Conservation (phyloP, 805 yeast species). For the Brettanomyces bruxellensis region DNA sequence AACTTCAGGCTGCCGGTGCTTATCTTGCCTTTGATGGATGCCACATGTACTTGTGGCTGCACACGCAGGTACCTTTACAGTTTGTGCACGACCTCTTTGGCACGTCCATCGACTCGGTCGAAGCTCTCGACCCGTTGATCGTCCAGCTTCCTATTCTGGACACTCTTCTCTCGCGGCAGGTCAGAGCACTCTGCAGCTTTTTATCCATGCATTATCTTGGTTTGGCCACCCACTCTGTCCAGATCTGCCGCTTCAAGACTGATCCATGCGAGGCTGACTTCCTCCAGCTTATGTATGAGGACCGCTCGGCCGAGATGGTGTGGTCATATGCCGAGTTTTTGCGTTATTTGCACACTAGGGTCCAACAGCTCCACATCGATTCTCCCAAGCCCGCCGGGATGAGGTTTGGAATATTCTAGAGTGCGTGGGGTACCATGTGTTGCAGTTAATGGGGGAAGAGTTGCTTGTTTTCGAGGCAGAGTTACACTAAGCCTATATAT, state of each 20-base stretch:
- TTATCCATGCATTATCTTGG: conserved; percentile 35
- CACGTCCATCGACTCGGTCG: conserved; percentile 32
- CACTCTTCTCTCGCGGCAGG: conserved; percentile 60
- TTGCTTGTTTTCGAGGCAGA: too few species aligned
- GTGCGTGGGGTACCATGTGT: background rate
- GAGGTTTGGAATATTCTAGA: background rate
- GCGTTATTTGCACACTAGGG: conserved; percentile 55
- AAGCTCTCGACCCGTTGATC: conserved; percentile 37
- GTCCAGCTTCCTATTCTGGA: conserved; percentile 63
- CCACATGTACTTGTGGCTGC: conserved; percentile 53
- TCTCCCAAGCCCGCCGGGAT: background rate
- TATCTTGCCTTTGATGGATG: conserved; percentile 69
- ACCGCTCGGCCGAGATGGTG: conserved; percentile 45
- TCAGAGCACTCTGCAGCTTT: conserved; percentile 51
- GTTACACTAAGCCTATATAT: too few species aligned
- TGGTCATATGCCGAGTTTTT: conserved; percentile 60
- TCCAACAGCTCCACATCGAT: conserved; percentile 37
- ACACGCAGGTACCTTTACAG: conserved; percentile 55
- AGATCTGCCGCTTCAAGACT: conserved; percentile 53
- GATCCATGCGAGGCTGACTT: conserved; percentile 55
- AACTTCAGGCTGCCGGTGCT: conserved; percentile 58
- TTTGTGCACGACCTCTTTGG: conserved; percentile 74
- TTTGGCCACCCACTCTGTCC: conserved; percentile 37
- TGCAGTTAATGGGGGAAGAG: too few species aligned
- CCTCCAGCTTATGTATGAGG: conserved; percentile 63